These are phyloP conservation scores for Taxawa tesnikishii DNA, from an alignment of 2,329 filamentous ascomycete species.

Conservation along the genomic window DNA sequence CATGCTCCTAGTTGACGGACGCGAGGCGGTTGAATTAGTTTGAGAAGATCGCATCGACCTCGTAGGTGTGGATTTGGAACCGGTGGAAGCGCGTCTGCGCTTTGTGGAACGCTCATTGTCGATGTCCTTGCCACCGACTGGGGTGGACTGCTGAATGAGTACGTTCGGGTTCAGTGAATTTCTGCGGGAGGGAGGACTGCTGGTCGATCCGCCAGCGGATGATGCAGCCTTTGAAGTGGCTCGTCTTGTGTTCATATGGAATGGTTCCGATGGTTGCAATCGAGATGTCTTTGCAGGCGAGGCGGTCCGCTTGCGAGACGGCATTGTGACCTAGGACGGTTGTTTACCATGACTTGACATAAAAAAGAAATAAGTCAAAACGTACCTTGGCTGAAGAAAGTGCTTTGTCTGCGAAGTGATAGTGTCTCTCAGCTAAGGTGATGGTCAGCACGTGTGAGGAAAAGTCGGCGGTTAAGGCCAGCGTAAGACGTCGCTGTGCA, in stretches of 20 bases:
- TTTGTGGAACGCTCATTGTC: conserved; percentile 7
- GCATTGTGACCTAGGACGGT: no score
- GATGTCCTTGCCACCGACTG: conserved; percentile 1
- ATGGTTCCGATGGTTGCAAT: conserved; percentile 33
- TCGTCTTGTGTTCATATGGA: conserved; percentile 36
- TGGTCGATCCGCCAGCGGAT: conserved; percentile 5
- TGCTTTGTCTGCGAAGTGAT: no score
- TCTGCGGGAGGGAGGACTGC: neutral
- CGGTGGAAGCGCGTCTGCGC: conserved; percentile 7
- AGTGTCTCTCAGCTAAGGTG: no score
- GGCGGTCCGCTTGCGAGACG: conserved; percentile 4
- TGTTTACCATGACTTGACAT: no score
- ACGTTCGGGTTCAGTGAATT: conserved; percentile 5
- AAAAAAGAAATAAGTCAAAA: no score
- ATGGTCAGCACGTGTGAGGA: no score
- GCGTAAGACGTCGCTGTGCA: no score
- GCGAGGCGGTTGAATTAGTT: conserved; percentile 5
- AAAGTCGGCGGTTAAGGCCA: no score
- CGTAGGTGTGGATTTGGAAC: conserved; percentile 7
- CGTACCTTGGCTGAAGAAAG: no score
- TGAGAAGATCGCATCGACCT: conserved; percentile 5
- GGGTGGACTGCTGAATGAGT: conserved; percentile 4
- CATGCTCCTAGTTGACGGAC: conserved; percentile 7
- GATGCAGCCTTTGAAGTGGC: conserved; percentile 9
- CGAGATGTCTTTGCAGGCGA: conserved; percentile 7